phyloP scores from a whole-genome alignment of 768 basidiomycete species.

The Tulasnella sp. region DNA sequence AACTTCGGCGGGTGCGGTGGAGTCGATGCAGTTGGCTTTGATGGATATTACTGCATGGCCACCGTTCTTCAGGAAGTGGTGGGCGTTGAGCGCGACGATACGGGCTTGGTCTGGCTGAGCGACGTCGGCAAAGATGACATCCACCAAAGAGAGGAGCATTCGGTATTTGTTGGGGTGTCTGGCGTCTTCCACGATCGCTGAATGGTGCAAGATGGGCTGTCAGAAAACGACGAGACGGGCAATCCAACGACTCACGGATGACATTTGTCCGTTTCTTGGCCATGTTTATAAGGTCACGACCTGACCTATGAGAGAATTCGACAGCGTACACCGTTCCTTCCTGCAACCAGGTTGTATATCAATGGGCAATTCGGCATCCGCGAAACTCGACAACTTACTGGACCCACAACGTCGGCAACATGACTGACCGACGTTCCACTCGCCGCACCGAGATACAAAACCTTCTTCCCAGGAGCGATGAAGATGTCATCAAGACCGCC shows the following conservation, averaged over 20 bases:
- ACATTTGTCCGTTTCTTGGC: constrained; percentile 99
- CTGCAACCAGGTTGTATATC: constrained; percentile 29
- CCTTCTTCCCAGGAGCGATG: constrained; percentile 89
- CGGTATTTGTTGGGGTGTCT: constrained; percentile 94
- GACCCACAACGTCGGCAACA: constrained; percentile 97
- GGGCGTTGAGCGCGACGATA: constrained; percentile 85
- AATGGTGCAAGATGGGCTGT: constrained; percentile 11
- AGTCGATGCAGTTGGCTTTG: constrained; percentile 98
- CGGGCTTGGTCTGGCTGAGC: constrained; percentile 98
- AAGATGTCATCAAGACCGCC: constrained; percentile 90
- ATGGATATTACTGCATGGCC: constrained; percentile 94
- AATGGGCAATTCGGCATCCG: constrained; percentile 15
- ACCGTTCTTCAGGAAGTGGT: constrained; percentile 88
- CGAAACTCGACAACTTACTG: constrained; percentile 38
- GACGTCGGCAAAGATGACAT: constrained; percentile 96
- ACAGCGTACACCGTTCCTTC: constrained; percentile 97
- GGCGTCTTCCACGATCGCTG: constrained; percentile 95
- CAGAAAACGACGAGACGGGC: background rate
- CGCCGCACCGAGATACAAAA: constrained; percentile 94
- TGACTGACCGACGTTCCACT: constrained; percentile 97
- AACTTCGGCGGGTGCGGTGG: constrained; percentile 77
- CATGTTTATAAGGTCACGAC: constrained; percentile 97
- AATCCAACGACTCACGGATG: constrained; percentile 65
- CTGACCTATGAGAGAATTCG: constrained; percentile 92
- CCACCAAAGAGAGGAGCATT: constrained; percentile 90